Evolutionary conservation across 108 stramenopile genomes (phyloP), one percentile per base, ranked within the genome.

Genomic region (Schizochytrium sp.): DNA sequence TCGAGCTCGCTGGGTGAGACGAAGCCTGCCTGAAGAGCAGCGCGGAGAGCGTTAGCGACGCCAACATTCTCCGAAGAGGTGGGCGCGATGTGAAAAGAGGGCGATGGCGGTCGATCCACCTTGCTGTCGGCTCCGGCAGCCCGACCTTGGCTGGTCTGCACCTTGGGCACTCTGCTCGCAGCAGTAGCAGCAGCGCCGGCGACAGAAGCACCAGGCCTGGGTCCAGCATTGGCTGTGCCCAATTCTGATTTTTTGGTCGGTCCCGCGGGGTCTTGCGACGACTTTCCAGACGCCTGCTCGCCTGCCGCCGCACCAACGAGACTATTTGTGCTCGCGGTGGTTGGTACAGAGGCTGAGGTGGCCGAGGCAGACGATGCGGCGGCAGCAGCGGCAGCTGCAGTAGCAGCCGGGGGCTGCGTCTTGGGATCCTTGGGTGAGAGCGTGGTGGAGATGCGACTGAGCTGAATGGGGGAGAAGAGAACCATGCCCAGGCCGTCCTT

Each of bases 401-500:
- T 34, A 34, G 34, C 34, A 34, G 34, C 0, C 34, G 34, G 34
- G 34, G 34, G 34, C 34, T 34, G 34, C 1, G 34, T 1, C 34
- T 41, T 69, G 63, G 51, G 76, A 18, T 83, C 76, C 51, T 53
- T 83, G 28, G 76, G 76, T 23, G 51, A 10, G 6, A 83, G 12
- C 23, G n/a, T 83, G 43, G 76, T 53, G 48, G 76, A 83, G 25
- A 83, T 83, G 76, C 76, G 76, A 18, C 51, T n/a, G 19, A 83
- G 51, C 45, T 83, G 76, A 4, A 83, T 47, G 45, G 76, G 76
- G 19, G 28, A 25, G 23, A 83, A 53, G 76, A 16, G 8, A 12
- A 83, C 76, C 45, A 83, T 53, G 28, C 76, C 76, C 19, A 83
- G 45, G 4, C 76, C 76, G 28, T 83, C 76, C 76, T 83, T 83